phyloP scores from a whole-genome alignment of 352 stramenopile genomes.

The Pythium guiyangense region DNA sequence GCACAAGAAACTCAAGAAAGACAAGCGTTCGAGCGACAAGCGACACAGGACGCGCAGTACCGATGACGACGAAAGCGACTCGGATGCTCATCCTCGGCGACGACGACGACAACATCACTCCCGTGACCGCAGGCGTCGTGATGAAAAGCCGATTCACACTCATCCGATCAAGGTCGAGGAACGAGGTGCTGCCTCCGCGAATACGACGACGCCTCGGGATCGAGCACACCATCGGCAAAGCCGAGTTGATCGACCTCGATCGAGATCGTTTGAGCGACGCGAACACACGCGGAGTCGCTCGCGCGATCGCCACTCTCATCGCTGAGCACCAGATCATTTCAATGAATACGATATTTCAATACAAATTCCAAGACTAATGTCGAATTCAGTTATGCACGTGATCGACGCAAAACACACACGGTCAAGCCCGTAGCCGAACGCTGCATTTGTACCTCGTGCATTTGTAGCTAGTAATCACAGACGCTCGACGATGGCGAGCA shows the following conservation, averaged over 20 bases:
- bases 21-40: background rate
- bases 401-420: too few species aligned
- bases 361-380: background rate
- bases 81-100: background rate
- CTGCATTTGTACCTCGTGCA: too few species aligned
- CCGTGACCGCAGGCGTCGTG: background rate
- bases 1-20: constrained; percentile 11
- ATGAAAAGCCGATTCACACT: too few species aligned
- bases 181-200: too few species aligned
- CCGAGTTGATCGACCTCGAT: background rate
- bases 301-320: background rate
- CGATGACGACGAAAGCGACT: background rate
- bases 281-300: background rate
- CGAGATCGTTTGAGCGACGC: background rate
- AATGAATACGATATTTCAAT: background rate
- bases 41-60: too few species aligned
- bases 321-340: too few species aligned
- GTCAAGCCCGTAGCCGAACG: too few species aligned
- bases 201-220: too few species aligned
- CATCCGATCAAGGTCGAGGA: too few species aligned
- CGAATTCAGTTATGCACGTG: background rate
- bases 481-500: background rate
- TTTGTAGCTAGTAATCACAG: background rate
- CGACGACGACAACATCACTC: background rate
- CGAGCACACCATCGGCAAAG: background rate